phyloP scores from a whole-genome alignment of 2,329 filamentous ascomycete genomes.

The Pseudonectria buxi region DNA sequence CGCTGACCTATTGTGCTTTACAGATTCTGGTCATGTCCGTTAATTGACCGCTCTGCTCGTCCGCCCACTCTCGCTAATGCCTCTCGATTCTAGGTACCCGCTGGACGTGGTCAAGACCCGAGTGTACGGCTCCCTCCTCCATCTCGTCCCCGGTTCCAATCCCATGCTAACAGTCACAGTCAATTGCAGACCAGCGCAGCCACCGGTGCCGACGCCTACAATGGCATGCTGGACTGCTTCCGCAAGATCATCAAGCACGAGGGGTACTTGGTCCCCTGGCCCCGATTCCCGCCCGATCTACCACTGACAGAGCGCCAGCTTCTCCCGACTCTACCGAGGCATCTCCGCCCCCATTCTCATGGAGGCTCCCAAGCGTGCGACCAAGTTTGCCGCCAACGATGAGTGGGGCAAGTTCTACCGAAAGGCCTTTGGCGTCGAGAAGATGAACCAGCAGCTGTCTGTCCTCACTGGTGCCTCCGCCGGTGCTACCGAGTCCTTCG shows the following conservation, averaged over 20 bases:
- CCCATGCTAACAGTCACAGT: constrained; percentile 39
- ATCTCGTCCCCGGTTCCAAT: not conserved
- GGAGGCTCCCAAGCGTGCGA: constrained; percentile 90
- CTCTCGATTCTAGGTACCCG: constrained; percentile 67
- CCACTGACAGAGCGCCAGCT: constrained; percentile 41
- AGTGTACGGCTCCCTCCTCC: constrained; percentile 57
- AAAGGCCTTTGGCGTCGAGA: constrained; percentile 70
- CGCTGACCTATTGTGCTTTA: constrained; percentile 10
- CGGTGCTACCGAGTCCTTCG: constrained; percentile 91
- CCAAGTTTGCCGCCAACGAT: constrained; percentile 98
- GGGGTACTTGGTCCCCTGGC: constrained; percentile 54
- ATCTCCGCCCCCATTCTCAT: constrained; percentile 95
- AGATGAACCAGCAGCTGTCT: constrained; percentile 89
- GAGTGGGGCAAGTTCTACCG: constrained; percentile 96
- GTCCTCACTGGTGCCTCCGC: constrained; percentile 90
- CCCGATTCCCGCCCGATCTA: constrained; percentile 2
- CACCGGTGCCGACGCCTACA: constrained; percentile 77
- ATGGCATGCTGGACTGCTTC: constrained; percentile 97
- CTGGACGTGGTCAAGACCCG: constrained; percentile 97
- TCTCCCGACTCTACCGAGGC: constrained; percentile 88
- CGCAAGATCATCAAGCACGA: constrained; percentile 93
- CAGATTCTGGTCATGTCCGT: constrained; percentile 84
- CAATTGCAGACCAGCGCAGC: constrained; percentile 76
- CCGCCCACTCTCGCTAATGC: constrained; percentile 9
- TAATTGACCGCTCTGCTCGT: constrained; percentile 6